Evolutionary conservation across 1,284 basidiomycete species (phyloP).

Genomic region (Ustilago tritici): DNA sequence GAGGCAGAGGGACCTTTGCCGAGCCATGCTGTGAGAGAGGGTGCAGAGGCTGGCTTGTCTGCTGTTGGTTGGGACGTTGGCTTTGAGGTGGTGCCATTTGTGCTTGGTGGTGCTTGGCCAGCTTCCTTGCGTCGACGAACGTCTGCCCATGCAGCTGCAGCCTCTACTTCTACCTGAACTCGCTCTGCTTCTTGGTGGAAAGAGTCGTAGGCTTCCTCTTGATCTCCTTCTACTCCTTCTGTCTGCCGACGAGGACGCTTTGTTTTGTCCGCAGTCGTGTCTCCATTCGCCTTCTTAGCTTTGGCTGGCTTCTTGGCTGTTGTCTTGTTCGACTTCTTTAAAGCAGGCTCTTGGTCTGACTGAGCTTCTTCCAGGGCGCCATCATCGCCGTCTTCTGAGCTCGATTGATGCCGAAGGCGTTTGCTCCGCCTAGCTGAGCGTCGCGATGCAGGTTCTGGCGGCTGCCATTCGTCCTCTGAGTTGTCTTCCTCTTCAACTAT

Average conservation of each 20-base stretch:
- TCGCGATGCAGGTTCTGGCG: slow-evolving; percentile 18
- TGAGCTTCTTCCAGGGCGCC: not conserved
- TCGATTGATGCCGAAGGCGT: slow-evolving; percentile 6
- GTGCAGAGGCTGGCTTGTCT: slow-evolving; percentile 3
- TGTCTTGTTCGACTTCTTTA: slow-evolving; percentile 22
- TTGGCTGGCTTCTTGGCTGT: slow-evolving; percentile 1
- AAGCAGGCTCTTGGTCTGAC: not conserved
- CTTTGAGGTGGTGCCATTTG: not conserved
- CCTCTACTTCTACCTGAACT: slow-evolving; percentile 39
- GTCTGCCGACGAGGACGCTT: slow-evolving; percentile 3
- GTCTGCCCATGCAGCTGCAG: slow-evolving; percentile 42
- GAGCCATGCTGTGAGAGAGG: slow-evolving; percentile 53
- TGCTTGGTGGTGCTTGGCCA: not conserved
- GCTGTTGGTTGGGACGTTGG: not conserved
- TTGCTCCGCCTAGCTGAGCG: slow-evolving; percentile 19
- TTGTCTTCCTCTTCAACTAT: slow-evolving; percentile 21
- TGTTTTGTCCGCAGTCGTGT: not conserved
- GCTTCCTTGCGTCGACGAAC: slow-evolving; percentile 39
- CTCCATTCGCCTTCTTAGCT: slow-evolving; percentile 16
- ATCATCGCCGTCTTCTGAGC: slow-evolving; percentile 30
- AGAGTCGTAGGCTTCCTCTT: slow-evolving; percentile 19
- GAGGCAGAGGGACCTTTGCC: slow-evolving; percentile 48
- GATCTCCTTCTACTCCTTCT: slow-evolving; percentile 7
- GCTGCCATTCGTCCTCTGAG: slow-evolving; percentile 52
- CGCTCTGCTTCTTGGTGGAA: slow-evolving; percentile 44